A percentile compares a stretch with the other conserved stretches of the same genome.
phyloP scores from a whole-genome alignment of 495 filamentous ascomycete species.

The Xanthoparmelia taractica region DNA sequence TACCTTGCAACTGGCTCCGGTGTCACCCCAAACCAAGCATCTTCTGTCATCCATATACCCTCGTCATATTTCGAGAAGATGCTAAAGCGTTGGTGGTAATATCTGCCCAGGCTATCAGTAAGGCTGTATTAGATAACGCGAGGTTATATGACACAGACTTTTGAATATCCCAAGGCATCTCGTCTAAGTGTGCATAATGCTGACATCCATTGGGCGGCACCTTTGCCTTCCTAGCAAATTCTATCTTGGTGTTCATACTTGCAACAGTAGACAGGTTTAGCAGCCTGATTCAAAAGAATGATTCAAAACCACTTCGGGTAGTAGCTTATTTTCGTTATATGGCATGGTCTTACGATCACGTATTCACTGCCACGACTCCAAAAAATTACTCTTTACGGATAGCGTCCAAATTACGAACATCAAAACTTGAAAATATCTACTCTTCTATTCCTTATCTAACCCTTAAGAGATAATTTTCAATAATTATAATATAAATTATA shows the following conservation, averaged over 20 bases:
- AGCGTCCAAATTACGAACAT: no score
- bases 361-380: no score
- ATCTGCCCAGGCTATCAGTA: slow-evolving; percentile 44
- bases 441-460: no score
- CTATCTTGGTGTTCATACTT: neutral
- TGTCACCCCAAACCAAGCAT: slow-evolving; percentile 94
- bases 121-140: neutral
- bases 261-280: no score
- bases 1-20: slow-evolving; percentile 85
- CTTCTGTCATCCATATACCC: slow-evolving; percentile 81
- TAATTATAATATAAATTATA: no score
- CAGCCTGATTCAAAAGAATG: no score
- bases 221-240: neutral
- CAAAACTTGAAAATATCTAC: no score
- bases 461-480: no score
- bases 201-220: slow-evolving; percentile 46
- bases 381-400: no score
- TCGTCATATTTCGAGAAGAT: slow-evolving; percentile 78
- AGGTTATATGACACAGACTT: slow-evolving; percentile 42
- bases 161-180: slow-evolving; percentile 69
- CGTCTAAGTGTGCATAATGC: slow-evolving; percentile 53
- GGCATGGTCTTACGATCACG: no score
- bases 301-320: no score
- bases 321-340: no score
- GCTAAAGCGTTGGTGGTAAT: slow-evolving; percentile 77